phyloP scores from a whole-genome alignment of 345 rosid species.

The Cardamine chenopodiifolia region DNA sequence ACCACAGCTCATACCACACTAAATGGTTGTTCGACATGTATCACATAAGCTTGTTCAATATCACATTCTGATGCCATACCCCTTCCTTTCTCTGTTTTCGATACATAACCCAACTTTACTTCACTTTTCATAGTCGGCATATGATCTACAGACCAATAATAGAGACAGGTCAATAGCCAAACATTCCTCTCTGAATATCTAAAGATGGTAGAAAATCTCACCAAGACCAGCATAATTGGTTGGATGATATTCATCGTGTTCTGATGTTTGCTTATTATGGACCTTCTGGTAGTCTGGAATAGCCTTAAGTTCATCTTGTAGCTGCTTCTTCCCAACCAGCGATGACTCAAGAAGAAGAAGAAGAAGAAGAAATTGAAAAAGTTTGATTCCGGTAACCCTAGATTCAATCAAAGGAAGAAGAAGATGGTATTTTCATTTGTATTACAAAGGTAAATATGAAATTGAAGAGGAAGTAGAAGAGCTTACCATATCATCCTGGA shows the following conservation, averaged over 20 bases:
- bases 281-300: slow-evolving; percentile 38
- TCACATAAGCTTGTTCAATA: slow-evolving; percentile 67
- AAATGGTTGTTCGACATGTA: slow-evolving; percentile 76
- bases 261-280: slow-evolving; percentile 31
- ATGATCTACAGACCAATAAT: slow-evolving; percentile 21
- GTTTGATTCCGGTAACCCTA: slow-evolving; percentile 42
- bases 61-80: slow-evolving; percentile 65
- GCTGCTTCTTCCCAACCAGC: slow-evolving; percentile 68
- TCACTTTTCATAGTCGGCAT: slow-evolving; percentile 52
- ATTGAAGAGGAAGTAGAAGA: slow-evolving; percentile 24
- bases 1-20: slow-evolving; percentile 54
- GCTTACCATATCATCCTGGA: slow-evolving; percentile 80
- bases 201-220: slow-evolving; percentile 33
- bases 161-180: neutral
- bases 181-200: neutral
- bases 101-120: slow-evolving; percentile 50
- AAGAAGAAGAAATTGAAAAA: neutral
- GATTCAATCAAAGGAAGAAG: slow-evolving; percentile 9
- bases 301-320: slow-evolving; percentile 59
- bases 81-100: slow-evolving; percentile 69
- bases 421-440: neutral
- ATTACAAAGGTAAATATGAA: neutral
- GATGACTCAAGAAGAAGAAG: slow-evolving; percentile 63
- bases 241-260: slow-evolving; percentile 12
- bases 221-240: slow-evolving; percentile 35